Percentiles rank a stretch among this genome's conserved stretches.
phyloP scores from a whole-genome alignment of 2,329 filamentous ascomycete genomes.

The Botryosphaeria dothidea region DNA sequence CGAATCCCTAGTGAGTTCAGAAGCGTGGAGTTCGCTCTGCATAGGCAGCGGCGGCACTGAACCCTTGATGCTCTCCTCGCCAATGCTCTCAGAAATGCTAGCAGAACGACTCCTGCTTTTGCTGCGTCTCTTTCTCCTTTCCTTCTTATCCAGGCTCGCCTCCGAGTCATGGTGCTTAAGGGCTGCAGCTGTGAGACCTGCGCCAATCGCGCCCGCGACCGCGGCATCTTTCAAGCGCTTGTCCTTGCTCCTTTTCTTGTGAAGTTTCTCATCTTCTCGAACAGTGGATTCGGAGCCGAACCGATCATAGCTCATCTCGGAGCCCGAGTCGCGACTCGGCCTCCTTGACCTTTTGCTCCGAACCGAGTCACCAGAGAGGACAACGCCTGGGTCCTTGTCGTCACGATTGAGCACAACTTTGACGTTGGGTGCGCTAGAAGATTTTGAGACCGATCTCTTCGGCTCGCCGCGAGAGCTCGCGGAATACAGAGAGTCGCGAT shows the following conservation, averaged over 20 bases:
- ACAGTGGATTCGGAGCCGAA: slow-evolving; percentile 31
- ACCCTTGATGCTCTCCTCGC: slow-evolving; percentile 51
- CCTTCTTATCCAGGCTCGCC: slow-evolving; percentile 53
- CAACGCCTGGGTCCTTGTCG: slow-evolving; percentile 59
- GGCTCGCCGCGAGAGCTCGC: slow-evolving; percentile 49
- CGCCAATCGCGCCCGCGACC: slow-evolving; percentile 55
- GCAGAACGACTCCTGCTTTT: slow-evolving; percentile 54
- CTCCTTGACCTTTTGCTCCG: slow-evolving; percentile 55
- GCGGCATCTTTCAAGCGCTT: slow-evolving; percentile 53
- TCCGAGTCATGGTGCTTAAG: slow-evolving; percentile 66
- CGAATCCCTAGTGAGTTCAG: slow-evolving; percentile 84
- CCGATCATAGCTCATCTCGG: slow-evolving; percentile 40
- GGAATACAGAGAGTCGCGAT: slow-evolving; percentile 59
- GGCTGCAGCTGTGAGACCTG: slow-evolving; percentile 63
- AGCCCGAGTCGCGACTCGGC: slow-evolving; percentile 53
- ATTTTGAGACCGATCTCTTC: slow-evolving; percentile 59
- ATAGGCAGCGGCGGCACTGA: slow-evolving; percentile 81
- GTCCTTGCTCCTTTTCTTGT: slow-evolving; percentile 57
- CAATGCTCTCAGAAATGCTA: slow-evolving; percentile 54
- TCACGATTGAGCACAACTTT: slow-evolving; percentile 62
- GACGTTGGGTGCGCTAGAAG: slow-evolving; percentile 62
- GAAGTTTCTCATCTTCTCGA: slow-evolving; percentile 51
- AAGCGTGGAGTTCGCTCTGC: slow-evolving; percentile 80
- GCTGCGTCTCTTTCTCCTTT: slow-evolving; percentile 49
- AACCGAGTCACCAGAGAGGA: slow-evolving; percentile 57